Evolutionary conservation across 2,329 filamentous ascomycete species (phyloP).

Genomic region (Fusarium sp.): DNA sequence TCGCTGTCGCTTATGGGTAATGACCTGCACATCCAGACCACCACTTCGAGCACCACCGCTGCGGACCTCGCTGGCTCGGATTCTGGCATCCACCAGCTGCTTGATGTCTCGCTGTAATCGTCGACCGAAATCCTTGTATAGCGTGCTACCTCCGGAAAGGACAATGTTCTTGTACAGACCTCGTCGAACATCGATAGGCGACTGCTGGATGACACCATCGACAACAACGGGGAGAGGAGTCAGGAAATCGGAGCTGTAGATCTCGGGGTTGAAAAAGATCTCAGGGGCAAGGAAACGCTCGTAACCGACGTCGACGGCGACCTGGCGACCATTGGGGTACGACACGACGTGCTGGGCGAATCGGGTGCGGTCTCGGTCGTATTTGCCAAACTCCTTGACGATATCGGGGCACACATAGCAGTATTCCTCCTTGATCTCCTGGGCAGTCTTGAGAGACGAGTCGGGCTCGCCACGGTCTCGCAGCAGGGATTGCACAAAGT

Average conservation of each 20-base stretch:
- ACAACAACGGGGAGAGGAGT: slow-evolving; percentile 95
- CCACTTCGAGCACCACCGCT: slow-evolving; percentile 94
- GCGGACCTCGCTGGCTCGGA: slow-evolving; percentile 89
- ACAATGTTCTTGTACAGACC: slow-evolving; percentile 99
- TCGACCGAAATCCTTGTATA: slow-evolving; percentile 98
- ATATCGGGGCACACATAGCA: slow-evolving; percentile 99
- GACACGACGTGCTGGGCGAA: slow-evolving; percentile 92
- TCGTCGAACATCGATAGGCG: slow-evolving; percentile 95
- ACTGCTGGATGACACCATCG: slow-evolving; percentile 96
- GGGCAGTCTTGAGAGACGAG: slow-evolving; percentile 95
- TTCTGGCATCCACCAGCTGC: slow-evolving; percentile 92
- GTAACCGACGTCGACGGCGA: slow-evolving; percentile 93
- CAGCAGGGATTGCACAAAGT: slow-evolving; percentile 96
- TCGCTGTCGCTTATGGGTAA: slow-evolving; percentile 96
- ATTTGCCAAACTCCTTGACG: slow-evolving; percentile 96
- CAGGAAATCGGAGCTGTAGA: slow-evolving; percentile 98
- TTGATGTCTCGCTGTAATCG: slow-evolving; percentile 97
- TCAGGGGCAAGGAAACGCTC: slow-evolving; percentile 98
- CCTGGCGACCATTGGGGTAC: slow-evolving; percentile 85
- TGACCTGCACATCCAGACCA: slow-evolving; percentile 95
- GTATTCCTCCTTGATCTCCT: slow-evolving; percentile 98
- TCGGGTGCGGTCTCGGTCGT: slow-evolving; percentile 90
- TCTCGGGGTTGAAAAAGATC: slow-evolving; percentile 99
- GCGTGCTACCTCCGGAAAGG: slow-evolving; percentile 92
- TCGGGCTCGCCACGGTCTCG: slow-evolving; percentile 97